These are phyloP conservation scores for Phytophthora cryptogea DNA, from an alignment of 352 stramenopile genomes.

Conservation along the genomic window DNA sequence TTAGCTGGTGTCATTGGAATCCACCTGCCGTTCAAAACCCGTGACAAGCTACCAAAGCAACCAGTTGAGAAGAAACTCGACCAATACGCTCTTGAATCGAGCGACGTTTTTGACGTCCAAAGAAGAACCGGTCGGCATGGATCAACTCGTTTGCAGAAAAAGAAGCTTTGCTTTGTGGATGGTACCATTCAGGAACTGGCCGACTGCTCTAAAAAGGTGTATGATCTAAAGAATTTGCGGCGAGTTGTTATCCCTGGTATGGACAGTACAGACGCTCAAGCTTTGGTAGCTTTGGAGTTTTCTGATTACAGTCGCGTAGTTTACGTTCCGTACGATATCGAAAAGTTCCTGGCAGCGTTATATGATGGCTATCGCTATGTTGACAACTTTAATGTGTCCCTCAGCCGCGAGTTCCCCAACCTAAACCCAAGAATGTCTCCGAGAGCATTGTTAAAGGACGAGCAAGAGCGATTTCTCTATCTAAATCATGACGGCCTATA, in stretches of 20 bases:
- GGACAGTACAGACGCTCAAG: slow-evolving; percentile 34
- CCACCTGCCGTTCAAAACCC: slow-evolving; percentile 37
- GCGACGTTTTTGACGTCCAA: slow-evolving; percentile 56
- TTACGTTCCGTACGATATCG: slow-evolving; percentile 60
- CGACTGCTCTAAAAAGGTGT: slow-evolving; percentile 54
- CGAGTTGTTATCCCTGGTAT: slow-evolving; percentile 50
- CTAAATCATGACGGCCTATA: slow-evolving; percentile 73
- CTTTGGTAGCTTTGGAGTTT: slow-evolving; percentile 73
- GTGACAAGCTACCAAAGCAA: slow-evolving; percentile 63
- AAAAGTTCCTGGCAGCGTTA: slow-evolving; percentile 64
- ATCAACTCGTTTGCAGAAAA: slow-evolving; percentile 60
- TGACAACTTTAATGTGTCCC: slow-evolving; percentile 65
- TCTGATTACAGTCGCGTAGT: slow-evolving; percentile 58
- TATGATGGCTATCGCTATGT: slow-evolving; percentile 74
- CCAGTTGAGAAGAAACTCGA: slow-evolving; percentile 37
- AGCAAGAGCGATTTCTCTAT: slow-evolving; percentile 57
- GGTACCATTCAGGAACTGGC: slow-evolving; percentile 54
- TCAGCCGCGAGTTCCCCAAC: slow-evolving; percentile 67
- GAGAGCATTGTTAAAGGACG: slow-evolving; percentile 48
- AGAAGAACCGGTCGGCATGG: slow-evolving; percentile 61
- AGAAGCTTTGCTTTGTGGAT: slow-evolving; percentile 67
- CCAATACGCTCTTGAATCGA: slow-evolving; percentile 46
- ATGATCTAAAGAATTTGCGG: slow-evolving; percentile 57
- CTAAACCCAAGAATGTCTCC: slow-evolving; percentile 68
- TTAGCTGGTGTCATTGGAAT: slow-evolving; percentile 74